These are phyloP conservation scores for Phytophthora multivora DNA, from an alignment of 352 stramenopile genomes.

Conservation along the genomic window DNA sequence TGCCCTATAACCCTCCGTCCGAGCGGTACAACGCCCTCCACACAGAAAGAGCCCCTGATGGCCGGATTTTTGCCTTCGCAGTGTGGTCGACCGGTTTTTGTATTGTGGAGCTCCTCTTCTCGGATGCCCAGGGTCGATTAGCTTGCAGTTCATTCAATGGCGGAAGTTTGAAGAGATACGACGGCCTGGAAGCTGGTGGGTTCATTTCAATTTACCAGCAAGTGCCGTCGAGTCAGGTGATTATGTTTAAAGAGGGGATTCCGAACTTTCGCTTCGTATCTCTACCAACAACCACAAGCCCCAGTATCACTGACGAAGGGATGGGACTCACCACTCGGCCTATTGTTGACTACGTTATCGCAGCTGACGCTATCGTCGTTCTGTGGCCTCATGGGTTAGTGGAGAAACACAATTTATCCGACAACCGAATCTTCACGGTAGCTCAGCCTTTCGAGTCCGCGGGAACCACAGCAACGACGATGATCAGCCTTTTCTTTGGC, in stretches of 20 bases:
- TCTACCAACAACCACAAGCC: constrained; percentile 3
- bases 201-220: constrained; percentile 38
- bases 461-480: constrained; percentile 15
- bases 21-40: constrained; percentile 43
- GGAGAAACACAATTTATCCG: constrained; percentile 31
- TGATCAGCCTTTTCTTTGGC: constrained; percentile 21
- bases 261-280: constrained; percentile 24
- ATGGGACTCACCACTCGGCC: not conserved
- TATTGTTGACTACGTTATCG: constrained; percentile 32
- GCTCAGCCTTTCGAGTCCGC: constrained; percentile 14
- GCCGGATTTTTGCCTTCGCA: constrained; percentile 34
- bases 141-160: constrained; percentile 21
- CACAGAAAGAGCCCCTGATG: constrained; percentile 10
- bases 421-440: constrained; percentile 38
- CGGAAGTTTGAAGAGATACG: constrained; percentile 28
- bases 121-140: constrained; percentile 27
- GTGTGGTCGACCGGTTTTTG: constrained; percentile 50
- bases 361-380: constrained; percentile 27
- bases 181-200: not conserved
- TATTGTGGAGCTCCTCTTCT: constrained; percentile 42
- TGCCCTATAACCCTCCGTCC: constrained; percentile 33
- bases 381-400: constrained; percentile 42
- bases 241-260: constrained; percentile 27
- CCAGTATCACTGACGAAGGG: not conserved
- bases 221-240: constrained; percentile 32